Base-by-base conservation (phyloP, 768 basidiomycete genomes). In the Termitomyces sp. region DNA sequence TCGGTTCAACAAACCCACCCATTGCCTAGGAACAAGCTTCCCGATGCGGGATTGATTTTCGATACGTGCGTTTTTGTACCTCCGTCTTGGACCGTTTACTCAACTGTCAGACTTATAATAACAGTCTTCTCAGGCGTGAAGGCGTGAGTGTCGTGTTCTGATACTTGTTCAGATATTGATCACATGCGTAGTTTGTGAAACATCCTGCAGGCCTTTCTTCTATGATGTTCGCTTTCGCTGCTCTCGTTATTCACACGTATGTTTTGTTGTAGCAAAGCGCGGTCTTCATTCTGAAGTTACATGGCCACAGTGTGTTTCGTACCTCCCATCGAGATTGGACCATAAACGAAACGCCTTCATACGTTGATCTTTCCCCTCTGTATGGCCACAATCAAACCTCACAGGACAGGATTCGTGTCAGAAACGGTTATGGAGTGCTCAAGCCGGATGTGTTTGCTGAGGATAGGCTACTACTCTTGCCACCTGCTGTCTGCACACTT, bases 311-410 rank as follows among this genome's bases (percentile, higher is more conserved):
- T 45, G 84, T 91, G 53, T 95, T 95, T 81, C 89, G 89, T 42
- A 94, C 92, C 0, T 82, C 83, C 11, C 88, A 89, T 67, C 69
- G 64, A 10, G 74, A 88, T 48, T 74, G 77, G 16, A 79, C 78
- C 63, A 84, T 90, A 62, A 95, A 95, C 70, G 81, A 91, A 66
- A 93, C 93, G 2, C 89, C 89, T 0, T 87, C 89, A 12, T 95
- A 95, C 64, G 84, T 94, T 50, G 93, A 95, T 64, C 79, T 95
- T 2, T 82, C 85, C 3, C 89, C 90, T 3, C 72, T 95, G 27
- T 95, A 95, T 64, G 93, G 93, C 0, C 81, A 88, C 57, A 81
- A 83, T 61, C 79, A 86, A 61, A 73, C 69, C 16, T 79, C 73
- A 17, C 85, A 88, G 65, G 70, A 87, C 61, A 73, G 76, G 66